These are phyloP conservation scores for Apiospora marii DNA, from an alignment of 2,329 filamentous ascomycete genomes.

Conservation along the genomic window DNA sequence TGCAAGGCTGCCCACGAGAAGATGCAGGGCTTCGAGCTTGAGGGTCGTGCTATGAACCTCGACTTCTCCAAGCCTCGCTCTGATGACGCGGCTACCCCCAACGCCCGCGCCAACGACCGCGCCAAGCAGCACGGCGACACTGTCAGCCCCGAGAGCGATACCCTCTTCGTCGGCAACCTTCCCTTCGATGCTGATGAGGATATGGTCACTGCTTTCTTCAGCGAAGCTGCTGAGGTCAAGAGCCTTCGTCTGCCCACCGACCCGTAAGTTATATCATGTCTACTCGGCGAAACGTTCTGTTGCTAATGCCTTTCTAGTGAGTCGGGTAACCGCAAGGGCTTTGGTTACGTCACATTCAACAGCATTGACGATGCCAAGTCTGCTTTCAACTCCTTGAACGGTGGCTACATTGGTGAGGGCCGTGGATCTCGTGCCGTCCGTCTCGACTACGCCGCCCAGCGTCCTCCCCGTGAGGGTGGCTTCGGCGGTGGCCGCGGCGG, in stretches of 20 bases:
- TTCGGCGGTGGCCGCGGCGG: constrained; percentile 56
- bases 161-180: constrained; percentile 91
- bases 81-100: constrained; percentile 57
- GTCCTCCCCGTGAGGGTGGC: constrained; percentile 65
- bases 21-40: constrained; percentile 78
- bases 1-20: constrained; percentile 76
- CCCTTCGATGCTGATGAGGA: constrained; percentile 85
- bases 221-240: constrained; percentile 72
- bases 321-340: constrained; percentile 85
- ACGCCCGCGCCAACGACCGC: constrained; percentile 68
- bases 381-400: constrained; percentile 75
- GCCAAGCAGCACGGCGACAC: constrained; percentile 79
- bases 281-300: constrained; percentile 24
- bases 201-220: constrained; percentile 76
- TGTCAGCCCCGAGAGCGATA: constrained; percentile 81
- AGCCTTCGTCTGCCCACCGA: constrained; percentile 90
- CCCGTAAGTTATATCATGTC: constrained; percentile 56
- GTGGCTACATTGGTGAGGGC: constrained; percentile 67
- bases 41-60: constrained; percentile 78
- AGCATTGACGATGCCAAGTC: constrained; percentile 83
- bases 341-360: constrained; percentile 87
- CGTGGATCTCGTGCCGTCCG: constrained; percentile 78
- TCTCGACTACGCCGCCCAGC: constrained; percentile 81
- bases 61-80: constrained; percentile 77
- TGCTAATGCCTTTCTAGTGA: constrained; percentile 60